Conservation (phyloP, 1,139 yeast species). For the Wickerhamiella pararugosa region DNA sequence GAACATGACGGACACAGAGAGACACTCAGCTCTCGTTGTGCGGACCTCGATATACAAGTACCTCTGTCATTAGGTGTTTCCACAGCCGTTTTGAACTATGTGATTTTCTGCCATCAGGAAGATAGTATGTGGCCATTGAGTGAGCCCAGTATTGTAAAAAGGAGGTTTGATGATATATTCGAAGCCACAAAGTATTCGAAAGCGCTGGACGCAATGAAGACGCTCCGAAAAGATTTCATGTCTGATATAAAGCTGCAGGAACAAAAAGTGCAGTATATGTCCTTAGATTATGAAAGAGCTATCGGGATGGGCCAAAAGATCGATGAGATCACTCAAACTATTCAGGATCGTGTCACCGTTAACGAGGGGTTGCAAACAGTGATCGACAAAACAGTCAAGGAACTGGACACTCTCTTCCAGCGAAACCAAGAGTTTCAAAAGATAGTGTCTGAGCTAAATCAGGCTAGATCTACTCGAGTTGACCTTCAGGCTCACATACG, state of each 20-base stretch:
- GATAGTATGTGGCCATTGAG: constrained; percentile 88
- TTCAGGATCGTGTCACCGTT: constrained; percentile 29
- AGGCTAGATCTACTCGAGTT: constrained; percentile 31
- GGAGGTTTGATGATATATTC: constrained; percentile 89
- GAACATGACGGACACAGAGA: constrained; percentile 45
- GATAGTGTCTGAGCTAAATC: constrained; percentile 49
- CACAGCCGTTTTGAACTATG: constrained; percentile 75
- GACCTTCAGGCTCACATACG: constrained; percentile 25
- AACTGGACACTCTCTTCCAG: constrained; percentile 51
- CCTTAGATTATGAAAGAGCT: constrained; percentile 61
- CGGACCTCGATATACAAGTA: constrained; percentile 70
- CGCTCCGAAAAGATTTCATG: constrained; percentile 60
- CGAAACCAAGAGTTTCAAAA: constrained; percentile 74
- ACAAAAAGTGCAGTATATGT: constrained; percentile 63
- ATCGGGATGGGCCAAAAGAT: constrained; percentile 38
- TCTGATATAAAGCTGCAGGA: constrained; percentile 60
- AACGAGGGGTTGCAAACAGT: constrained; percentile 38
- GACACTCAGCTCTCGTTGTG: constrained; percentile 67
- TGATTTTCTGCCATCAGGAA: constrained; percentile 94
- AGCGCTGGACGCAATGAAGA: constrained; percentile 68
- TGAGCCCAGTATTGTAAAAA: constrained; percentile 79
- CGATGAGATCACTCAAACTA: constrained; percentile 30
- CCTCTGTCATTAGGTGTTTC: constrained; percentile 82
- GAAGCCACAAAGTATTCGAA: constrained; percentile 90
- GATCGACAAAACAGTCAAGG: constrained; percentile 38